Percentiles rank a stretch among this genome's conserved stretches.
Evolutionary conservation across 2,329 filamentous ascomycete genomes (phyloP).

Genomic region (Exophiala dermatitidis): DNA sequence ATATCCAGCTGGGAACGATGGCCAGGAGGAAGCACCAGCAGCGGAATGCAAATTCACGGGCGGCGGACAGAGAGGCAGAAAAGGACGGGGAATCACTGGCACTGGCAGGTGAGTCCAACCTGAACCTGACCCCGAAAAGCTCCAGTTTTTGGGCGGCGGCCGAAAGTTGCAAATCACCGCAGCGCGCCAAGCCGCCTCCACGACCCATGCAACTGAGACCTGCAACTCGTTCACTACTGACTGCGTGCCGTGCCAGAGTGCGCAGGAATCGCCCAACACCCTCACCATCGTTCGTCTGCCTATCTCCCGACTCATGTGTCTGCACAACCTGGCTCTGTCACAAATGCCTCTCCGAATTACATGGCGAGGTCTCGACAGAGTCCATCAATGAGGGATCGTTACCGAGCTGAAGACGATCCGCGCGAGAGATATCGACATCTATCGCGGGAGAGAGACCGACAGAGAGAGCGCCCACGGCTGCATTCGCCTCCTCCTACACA

Average conservation of each 20-base stretch:
- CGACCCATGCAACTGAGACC: conserved; percentile 3
- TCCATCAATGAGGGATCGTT: conserved; percentile 46
- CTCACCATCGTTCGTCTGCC: conserved; percentile 3
- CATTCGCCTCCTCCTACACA: conserved; percentile 18
- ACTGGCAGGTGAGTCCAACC: conserved; percentile 1
- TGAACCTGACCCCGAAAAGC: not conserved
- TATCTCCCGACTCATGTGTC: not conserved
- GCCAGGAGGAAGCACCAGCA: conserved; percentile 5
- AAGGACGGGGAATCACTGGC: not conserved
- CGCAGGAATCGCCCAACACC: conserved; percentile 19
- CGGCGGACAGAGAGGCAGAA: not conserved
- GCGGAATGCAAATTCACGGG: not conserved
- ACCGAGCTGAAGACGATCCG: conserved; percentile 40
- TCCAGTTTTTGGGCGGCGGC: not conserved
- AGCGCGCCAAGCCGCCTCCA: conserved; percentile 2
- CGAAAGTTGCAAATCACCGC: conserved; percentile 3
- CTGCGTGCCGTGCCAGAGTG: conserved; percentile 17
- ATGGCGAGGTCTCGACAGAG: conserved; percentile 46
- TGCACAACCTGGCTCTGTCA: conserved; percentile 1
- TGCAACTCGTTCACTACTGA: conserved; percentile 1
- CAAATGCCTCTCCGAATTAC: conserved; percentile 39
- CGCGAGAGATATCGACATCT: conserved; percentile 29
- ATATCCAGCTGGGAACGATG: conserved; percentile 6
- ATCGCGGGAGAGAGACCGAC: conserved; percentile 31
- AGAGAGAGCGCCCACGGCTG: conserved; percentile 8